A percentile compares a stretch with the other conserved stretches of the same genome.
Evolutionary conservation across 257 asterid genomes (phyloP).

Genomic region (Nicotiana tomentosiformis): DNA sequence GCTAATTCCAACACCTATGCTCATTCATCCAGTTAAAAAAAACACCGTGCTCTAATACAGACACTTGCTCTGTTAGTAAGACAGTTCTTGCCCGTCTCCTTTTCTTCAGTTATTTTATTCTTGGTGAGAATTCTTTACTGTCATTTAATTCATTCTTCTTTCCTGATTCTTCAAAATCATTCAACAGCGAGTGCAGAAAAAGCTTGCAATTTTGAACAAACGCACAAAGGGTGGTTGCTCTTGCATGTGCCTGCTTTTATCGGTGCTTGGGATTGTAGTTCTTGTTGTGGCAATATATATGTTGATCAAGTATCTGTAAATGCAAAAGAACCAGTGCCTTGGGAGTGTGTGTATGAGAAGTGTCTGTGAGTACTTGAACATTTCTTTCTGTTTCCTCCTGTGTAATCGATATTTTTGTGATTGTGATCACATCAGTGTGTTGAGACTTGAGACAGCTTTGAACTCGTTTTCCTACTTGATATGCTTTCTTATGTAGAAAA

Average conservation of each 20-base stretch:
- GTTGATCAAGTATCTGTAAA: slow-evolving; percentile 71
- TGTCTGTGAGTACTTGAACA: background rate
- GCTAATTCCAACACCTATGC: background rate
- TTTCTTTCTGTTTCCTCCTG: background rate
- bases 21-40: background rate
- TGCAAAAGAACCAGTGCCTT: background rate
- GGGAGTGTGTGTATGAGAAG: background rate
- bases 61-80: background rate
- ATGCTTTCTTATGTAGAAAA: background rate
- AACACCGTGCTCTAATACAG: background rate
- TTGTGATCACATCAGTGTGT: background rate
- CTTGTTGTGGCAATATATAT: slow-evolving; percentile 56
- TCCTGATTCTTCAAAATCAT: background rate
- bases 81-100: background rate
- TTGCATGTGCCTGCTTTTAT: slow-evolving; percentile 59
- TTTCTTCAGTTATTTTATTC: background rate
- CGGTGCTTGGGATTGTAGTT: slow-evolving; percentile 61
- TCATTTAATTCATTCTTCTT: background rate
- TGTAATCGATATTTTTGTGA: background rate
- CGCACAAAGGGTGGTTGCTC: slow-evolving; percentile 90
- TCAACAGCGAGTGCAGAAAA: slow-evolving; percentile 65
- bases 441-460: background rate
- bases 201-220: slow-evolving; percentile 70
- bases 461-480: background rate
- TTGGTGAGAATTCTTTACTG: background rate